Conservation (phyloP, 2,329 filamentous ascomycete genomes). For the Truncatella angustata region DNA sequence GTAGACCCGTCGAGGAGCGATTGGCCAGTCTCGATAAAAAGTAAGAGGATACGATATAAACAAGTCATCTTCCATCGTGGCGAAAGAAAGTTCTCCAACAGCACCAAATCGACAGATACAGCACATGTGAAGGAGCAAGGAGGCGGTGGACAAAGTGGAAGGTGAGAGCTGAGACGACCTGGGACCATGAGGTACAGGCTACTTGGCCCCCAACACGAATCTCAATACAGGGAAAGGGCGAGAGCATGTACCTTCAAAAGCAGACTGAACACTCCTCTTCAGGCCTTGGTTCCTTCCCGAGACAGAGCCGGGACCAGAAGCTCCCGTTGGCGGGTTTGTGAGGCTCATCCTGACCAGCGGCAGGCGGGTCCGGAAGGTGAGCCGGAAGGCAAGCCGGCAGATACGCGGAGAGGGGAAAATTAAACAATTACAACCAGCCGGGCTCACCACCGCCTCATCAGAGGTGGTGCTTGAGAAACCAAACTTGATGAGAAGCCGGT, state of each 20-base stretch:
- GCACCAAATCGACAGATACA: no score
- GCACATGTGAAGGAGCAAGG: no score
- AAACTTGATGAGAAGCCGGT: no score
- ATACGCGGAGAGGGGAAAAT: neutral
- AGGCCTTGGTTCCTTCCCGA: conserved; percentile 44
- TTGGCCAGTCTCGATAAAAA: conserved; percentile 10
- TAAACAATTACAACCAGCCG: neutral
- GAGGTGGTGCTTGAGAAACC: neutral
- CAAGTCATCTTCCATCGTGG: neutral
- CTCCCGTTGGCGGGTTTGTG: conserved; percentile 52
- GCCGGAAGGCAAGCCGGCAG: neutral
- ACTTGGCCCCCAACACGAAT: neutral
- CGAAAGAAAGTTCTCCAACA: neutral
- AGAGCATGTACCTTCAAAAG: conserved; percentile 55
- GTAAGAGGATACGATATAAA: neutral
- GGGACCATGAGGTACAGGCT: no score
- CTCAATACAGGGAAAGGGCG: neutral
- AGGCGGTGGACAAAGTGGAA: neutral
- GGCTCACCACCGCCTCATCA: neutral
- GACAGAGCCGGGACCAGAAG: conserved; percentile 47
- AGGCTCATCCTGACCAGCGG: conserved; percentile 41
- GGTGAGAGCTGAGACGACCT: neutral
- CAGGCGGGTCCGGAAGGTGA: no score
- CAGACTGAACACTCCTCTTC: conserved; percentile 59
- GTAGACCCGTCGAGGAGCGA: conserved; percentile 14